Base-by-base conservation (phyloP, 2,329 filamentous ascomycete species). In the Tolypocladium sp. region DNA sequence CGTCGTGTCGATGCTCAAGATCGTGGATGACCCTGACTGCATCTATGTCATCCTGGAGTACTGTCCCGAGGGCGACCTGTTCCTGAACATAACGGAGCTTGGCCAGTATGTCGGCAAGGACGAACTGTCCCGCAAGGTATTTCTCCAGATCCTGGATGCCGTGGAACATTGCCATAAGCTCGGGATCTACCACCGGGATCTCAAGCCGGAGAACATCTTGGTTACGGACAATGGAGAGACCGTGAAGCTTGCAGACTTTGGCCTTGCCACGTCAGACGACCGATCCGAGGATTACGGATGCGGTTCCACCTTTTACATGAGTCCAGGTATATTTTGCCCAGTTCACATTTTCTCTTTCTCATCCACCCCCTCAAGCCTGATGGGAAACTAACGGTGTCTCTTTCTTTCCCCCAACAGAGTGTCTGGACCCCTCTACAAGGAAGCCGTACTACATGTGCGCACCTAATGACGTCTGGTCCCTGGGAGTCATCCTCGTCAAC, bases 271-370 rank as follows among this genome's bases (percentile, higher is more conserved):
- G 30, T 87, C 86, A 60, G 90, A 93, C 65, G 82, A 86, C 65
- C 81, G 88, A 66, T 96, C 93, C 64, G 89, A 92, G 67, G 94
- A 99, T 74, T 97, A 96, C 75, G 94, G 94, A 69, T 99, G 94
- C 73, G 94, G 94, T 63, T 97, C 94, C 38, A 97, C 93, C 17
- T 97, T 97, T 70, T 99, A 99, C 79, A 99, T 97, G 94, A 96
- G 92, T 71, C 94, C 94, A 84, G 93, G 93, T 97, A 89, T 74
- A 84, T 69, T 60, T 62, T 12, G 41, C 5, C 8, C 49, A 49
- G n/a, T 49, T 40, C 38, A 57, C 52, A 38, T 56, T 60, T 55
- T 46, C 58, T 56, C 57, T 59, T 60, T 58, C 56, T 59, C 53
- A 55, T 59, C n/a, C n/a, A 49, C 56, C 61, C 22, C 33, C 60